Percentiles rank a stretch among this genome's conserved stretches.
Evolutionary conservation across 345 rosid genomes (phyloP).

Genomic region (Noccaea bulbosa): DNA sequence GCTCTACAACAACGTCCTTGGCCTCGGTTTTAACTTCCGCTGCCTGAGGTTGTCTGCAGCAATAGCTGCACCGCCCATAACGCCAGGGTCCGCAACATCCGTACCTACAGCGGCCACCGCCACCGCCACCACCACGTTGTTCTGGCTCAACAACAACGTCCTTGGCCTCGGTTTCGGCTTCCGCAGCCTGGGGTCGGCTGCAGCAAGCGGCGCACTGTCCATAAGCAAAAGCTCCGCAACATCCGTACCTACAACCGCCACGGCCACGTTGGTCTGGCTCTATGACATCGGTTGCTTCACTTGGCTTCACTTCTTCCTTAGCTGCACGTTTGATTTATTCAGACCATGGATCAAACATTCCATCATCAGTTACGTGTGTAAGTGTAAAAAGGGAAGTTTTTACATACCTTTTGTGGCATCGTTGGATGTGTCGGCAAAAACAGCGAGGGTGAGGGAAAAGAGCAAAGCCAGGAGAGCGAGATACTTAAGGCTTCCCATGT

Average conservation of each 20-base stretch:
- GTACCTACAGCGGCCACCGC: constrained; percentile 4
- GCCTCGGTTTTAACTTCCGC: background rate
- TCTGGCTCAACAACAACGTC: constrained; percentile 27
- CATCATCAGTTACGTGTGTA: background rate
- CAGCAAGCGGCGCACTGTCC: constrained; percentile 31
- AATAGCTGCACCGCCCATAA: constrained; percentile 19
- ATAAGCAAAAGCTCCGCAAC: background rate
- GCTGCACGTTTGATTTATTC: constrained; percentile 15
- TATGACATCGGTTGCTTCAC: constrained; percentile 32
- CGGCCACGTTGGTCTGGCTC: constrained; percentile 28
- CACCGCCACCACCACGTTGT: background rate
- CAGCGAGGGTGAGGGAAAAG: constrained; percentile 33
- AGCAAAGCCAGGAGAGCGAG: constrained; percentile 35
- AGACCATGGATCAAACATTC: background rate
- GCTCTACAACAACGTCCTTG: no score
- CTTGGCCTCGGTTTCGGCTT: constrained; percentile 13
- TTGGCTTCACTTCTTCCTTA: constrained; percentile 35
- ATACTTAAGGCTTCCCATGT: constrained; percentile 31
- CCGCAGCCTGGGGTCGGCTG: background rate
- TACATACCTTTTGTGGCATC: constrained; percentile 37
- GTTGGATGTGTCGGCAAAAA: constrained; percentile 41
- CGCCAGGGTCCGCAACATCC: constrained; percentile 28
- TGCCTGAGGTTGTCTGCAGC: constrained; percentile 1
- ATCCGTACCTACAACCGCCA: constrained; percentile 23
- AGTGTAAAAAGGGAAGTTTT: background rate